Conservation (phyloP, 768 basidiomycete species). For the Cubamyces lactineus region DNA sequence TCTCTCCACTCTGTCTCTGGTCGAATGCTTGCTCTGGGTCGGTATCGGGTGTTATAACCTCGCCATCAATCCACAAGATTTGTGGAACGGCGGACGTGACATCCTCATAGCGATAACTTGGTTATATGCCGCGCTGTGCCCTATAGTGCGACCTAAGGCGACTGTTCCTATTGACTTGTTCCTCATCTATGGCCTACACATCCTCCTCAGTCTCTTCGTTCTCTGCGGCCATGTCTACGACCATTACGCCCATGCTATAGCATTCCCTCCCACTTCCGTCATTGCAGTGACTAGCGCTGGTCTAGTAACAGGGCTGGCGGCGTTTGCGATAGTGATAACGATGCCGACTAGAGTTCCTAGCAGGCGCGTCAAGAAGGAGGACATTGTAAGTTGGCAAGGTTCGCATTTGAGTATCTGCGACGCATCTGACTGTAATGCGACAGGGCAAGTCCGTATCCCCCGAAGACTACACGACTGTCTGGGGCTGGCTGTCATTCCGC, state of each 20-base stretch:
- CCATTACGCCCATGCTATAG: conserved; percentile 44
- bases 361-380: conserved; percentile 47
- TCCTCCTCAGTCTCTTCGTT: conserved; percentile 49
- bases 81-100: conserved; percentile 44
- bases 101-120: conserved; percentile 59
- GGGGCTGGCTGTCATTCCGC: conserved; percentile 70
- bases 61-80: conserved; percentile 34
- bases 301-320: conserved; percentile 44
- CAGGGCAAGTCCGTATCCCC: conserved; percentile 61
- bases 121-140: conserved; percentile 67
- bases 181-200: conserved; percentile 53
- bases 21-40: conserved; percentile 62
- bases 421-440: not conserved
- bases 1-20: conserved; percentile 58
- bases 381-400: conserved; percentile 58
- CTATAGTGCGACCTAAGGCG: conserved; percentile 52
- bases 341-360: conserved; percentile 77
- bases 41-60: conserved; percentile 58
- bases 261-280: conserved; percentile 41
- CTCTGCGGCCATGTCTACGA: conserved; percentile 61
- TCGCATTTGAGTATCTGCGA: not conserved
- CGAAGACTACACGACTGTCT: conserved; percentile 77
- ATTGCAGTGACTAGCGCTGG: conserved; percentile 43
- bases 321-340: conserved; percentile 51
- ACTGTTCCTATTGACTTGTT: conserved; percentile 73